Evolutionary conservation across 768 basidiomycete species (phyloP).

Genomic region (Boletus rubroflammeus): DNA sequence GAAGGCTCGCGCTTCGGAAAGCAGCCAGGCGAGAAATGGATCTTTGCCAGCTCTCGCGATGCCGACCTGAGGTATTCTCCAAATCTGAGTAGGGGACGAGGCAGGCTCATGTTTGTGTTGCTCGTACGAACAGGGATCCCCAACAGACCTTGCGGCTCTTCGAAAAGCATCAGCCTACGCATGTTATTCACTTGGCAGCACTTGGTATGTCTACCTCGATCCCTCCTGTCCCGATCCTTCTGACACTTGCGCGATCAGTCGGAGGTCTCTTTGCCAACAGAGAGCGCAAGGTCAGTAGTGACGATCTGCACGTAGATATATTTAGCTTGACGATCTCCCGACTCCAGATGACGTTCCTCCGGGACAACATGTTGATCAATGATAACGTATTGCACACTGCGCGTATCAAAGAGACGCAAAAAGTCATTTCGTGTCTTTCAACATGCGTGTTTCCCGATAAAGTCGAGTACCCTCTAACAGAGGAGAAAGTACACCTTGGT

Average conservation of each 20-base stretch:
- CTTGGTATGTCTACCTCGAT: conserved; percentile 52
- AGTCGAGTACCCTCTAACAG: conserved; percentile 89
- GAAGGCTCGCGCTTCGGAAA: conserved; percentile 78
- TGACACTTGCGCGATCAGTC: conserved; percentile 44
- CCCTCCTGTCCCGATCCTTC: neutral
- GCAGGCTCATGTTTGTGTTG: conserved; percentile 3
- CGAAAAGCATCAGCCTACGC: conserved; percentile 89
- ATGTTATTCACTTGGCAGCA: conserved; percentile 96
- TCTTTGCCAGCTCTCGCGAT: conserved; percentile 76
- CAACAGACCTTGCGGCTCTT: conserved; percentile 70
- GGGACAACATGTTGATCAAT: conserved; percentile 94
- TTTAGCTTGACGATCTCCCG: conserved; percentile 1
- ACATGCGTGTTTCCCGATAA: conserved; percentile 98
- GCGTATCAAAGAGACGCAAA: conserved; percentile 58
- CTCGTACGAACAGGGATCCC: conserved; percentile 49
- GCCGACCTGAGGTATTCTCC: conserved; percentile 75
- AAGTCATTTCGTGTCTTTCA: conserved; percentile 92
- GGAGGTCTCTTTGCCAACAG: conserved; percentile 96
- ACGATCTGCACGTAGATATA: neutral
- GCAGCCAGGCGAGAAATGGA: conserved; percentile 74
- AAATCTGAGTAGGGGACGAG: neutral
- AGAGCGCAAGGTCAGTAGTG: conserved; percentile 71
- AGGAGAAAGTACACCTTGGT: conserved; percentile 88
- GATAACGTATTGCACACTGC: conserved; percentile 85
- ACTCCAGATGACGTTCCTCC: conserved; percentile 78